Evolutionary conservation across 2,329 filamentous ascomycete genomes (phyloP).

Genomic region (Ascochyta lentis): DNA sequence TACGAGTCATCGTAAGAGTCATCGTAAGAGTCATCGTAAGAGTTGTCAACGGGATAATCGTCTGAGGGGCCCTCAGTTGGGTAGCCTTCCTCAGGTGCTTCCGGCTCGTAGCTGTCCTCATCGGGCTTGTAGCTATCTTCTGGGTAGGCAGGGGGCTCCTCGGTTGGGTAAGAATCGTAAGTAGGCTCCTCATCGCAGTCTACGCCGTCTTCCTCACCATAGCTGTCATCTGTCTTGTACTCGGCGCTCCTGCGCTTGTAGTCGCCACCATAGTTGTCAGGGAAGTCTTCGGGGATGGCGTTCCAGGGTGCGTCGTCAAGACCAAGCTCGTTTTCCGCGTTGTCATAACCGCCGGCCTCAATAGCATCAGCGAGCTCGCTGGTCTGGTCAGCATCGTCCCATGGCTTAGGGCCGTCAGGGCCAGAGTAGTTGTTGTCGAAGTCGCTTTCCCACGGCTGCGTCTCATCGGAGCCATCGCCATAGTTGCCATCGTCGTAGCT

Average conservation of each 20-base stretch:
- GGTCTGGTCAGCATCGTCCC: slow-evolving; percentile 10
- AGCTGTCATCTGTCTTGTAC: not conserved
- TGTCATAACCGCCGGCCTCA: slow-evolving; percentile 1
- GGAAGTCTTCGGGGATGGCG: not conserved
- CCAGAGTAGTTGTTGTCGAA: slow-evolving; percentile 15
- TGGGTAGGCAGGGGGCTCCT: too few relatives aligned
- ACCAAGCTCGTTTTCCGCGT: not conserved
- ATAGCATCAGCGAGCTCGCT: slow-evolving; percentile 11
- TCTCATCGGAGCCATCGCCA: not conserved
- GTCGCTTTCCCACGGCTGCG: not conserved
- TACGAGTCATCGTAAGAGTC: not conserved
- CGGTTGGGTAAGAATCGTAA: too few relatives aligned
- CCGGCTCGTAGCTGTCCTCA: not conserved
- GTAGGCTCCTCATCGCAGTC: not conserved
- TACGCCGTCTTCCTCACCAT: too few relatives aligned
- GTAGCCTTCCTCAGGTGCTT: too few relatives aligned
- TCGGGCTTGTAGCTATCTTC: not conserved
- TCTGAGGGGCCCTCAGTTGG: too few relatives aligned
- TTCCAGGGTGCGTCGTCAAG: slow-evolving; percentile 9
- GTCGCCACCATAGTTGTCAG: not conserved
- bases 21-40: not conserved
- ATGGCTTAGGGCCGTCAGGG: slow-evolving; percentile 10
- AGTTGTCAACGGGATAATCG: too few relatives aligned
- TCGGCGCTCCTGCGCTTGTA: not conserved
- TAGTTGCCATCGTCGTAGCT: slow-evolving; percentile 1